Percentiles rank a stretch among this genome's conserved stretches.
Evolutionary conservation across 805 yeast species (phyloP).

Genomic region (Brettanomyces sp.): DNA sequence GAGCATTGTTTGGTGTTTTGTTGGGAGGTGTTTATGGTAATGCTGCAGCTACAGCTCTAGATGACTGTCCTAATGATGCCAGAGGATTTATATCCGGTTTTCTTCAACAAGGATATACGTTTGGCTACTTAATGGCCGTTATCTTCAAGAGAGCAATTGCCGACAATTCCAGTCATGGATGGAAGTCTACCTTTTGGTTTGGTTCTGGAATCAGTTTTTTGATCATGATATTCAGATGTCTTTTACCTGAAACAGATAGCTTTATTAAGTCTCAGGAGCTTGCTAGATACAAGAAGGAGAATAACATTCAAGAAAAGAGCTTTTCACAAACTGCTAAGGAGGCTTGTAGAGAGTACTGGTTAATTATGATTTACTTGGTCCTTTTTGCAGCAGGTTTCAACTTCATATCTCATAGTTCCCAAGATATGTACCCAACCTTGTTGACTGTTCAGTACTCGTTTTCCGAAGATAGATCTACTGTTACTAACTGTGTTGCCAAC

Average conservation of each 20-base stretch:
- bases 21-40: slow-evolving; percentile 51
- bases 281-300: slow-evolving; percentile 23
- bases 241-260: slow-evolving; percentile 44
- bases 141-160: slow-evolving; percentile 57
- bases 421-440: slow-evolving; percentile 52
- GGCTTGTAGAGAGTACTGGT: slow-evolving; percentile 44
- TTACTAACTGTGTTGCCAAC: slow-evolving; percentile 48
- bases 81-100: slow-evolving; percentile 56
- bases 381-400: slow-evolving; percentile 55
- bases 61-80: slow-evolving; percentile 42
- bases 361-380: slow-evolving; percentile 45
- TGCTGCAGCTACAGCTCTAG: slow-evolving; percentile 44
- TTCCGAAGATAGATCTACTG: slow-evolving; percentile 36
- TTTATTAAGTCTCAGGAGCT: slow-evolving; percentile 33
- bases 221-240: slow-evolving; percentile 33
- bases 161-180: slow-evolving; percentile 38
- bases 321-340: slow-evolving; percentile 24
- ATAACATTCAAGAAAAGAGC: slow-evolving; percentile 23
- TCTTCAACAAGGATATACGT: slow-evolving; percentile 74
- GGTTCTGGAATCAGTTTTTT: slow-evolving; percentile 48
- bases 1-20: slow-evolving; percentile 53
- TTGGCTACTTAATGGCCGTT: slow-evolving; percentile 59
- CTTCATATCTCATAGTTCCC: slow-evolving; percentile 55
- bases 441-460: slow-evolving; percentile 37
- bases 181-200: slow-evolving; percentile 65